phyloP scores from a whole-genome alignment of 208 protist genomes.

The Leptomonas seymouri region DNA sequence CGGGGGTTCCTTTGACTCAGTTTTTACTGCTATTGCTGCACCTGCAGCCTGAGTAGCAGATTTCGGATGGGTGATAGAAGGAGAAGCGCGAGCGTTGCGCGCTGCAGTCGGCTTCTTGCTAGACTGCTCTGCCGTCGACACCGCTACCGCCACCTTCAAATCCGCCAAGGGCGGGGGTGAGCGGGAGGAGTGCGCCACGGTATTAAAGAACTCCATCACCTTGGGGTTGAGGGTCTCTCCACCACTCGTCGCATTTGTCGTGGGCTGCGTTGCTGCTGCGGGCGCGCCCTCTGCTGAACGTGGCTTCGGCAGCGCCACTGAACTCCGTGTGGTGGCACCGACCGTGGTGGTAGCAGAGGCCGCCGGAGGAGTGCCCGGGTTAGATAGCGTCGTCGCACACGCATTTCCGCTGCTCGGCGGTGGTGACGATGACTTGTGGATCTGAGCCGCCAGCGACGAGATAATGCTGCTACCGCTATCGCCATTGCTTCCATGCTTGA shows the following conservation, averaged over 20 bases:
- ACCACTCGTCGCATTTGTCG: conserved; percentile 1
- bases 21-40: not conserved
- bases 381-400: conserved; percentile 2
- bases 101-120: not conserved
- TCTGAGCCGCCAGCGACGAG: conserved; percentile 18
- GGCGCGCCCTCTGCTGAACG: conserved; percentile 16
- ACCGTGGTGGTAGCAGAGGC: not conserved
- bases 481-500: conserved; percentile 2
- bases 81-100: conserved; percentile 8
- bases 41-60: not conserved
- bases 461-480: conserved; percentile 20
- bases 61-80: not conserved
- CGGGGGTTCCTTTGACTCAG: not conserved
- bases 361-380: not conserved
- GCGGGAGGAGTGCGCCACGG: conserved; percentile 10
- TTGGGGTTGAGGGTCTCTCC: conserved; percentile 43
- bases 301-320: conserved; percentile 27
- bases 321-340: not conserved
- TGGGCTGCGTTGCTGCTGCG: not conserved
- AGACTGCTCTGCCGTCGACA: conserved; percentile 7
- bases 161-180: conserved; percentile 17
- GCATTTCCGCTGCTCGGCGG: conserved; percentile 22
- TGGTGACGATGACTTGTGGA: conserved; percentile 10
- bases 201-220: conserved; percentile 45
- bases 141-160: conserved; percentile 16